These are phyloP conservation scores for Diplodia mutila DNA, from an alignment of 2,329 filamentous ascomycete genomes.

Conservation along the genomic window DNA sequence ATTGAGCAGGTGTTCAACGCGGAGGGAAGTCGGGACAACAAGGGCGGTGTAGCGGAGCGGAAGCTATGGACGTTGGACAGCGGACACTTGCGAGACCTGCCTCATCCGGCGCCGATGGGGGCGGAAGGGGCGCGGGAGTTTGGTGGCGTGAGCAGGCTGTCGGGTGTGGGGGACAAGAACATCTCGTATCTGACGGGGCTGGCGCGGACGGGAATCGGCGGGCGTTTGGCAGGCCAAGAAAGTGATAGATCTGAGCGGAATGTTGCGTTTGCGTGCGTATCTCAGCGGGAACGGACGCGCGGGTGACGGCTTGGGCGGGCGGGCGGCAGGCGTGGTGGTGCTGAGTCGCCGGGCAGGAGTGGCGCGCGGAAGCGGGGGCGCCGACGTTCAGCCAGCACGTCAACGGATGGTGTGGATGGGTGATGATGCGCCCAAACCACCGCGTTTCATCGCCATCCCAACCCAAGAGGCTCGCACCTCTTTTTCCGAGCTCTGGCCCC, in stretches of 20 bases:
- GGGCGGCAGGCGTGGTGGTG: not conserved
- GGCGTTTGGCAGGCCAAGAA: not conserved
- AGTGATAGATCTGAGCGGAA: not conserved
- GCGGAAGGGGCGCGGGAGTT: not conserved
- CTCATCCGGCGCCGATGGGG: not conserved
- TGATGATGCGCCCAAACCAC: not conserved
- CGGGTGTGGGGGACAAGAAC: not conserved
- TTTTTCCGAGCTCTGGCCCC: not conserved
- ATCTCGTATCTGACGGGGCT: not conserved
- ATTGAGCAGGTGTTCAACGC: not conserved
- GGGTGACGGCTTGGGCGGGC: not conserved
- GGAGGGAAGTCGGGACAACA: too few relatives aligned
- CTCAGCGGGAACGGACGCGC: not conserved
- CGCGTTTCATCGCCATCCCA: conserved; percentile 10
- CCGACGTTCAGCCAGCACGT: not conserved
- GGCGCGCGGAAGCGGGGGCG: not conserved
- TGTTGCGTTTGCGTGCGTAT: not conserved
- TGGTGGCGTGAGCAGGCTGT: not conserved
- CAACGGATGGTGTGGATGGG: not conserved
- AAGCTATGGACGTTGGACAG: not conserved
- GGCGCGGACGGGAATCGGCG: conserved; percentile 2
- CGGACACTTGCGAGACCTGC: not conserved
- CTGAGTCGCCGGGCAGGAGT: conserved; percentile 4
- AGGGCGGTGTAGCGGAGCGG: not conserved
- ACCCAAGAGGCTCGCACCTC: not conserved